Base-by-base conservation (phyloP, 257 asterid genomes). In the Nicotiana benthamiana region DNA sequence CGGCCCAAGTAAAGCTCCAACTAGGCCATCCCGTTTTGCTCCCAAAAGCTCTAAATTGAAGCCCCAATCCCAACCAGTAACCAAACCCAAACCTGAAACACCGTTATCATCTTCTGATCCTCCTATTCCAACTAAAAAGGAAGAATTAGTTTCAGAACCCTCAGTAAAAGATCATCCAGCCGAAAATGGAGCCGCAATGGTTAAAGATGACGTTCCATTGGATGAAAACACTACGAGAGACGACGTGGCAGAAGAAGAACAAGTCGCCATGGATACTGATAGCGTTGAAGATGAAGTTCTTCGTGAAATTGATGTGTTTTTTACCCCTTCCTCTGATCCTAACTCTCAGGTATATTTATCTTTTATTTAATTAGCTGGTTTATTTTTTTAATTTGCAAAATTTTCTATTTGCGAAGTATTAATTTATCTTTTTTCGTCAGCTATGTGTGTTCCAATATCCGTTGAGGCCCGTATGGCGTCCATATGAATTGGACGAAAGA, bases 401-500 rank as follows among this genome's bases (percentile, higher is more conserved):
- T 30, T 60, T 79, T 3, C 4, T 13, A 17, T 20, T 28, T 4
- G 46, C 17, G 51, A 32, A 54, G 60, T 52, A 7, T 48, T 46
- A 46, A 3, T 48, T 62, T 40, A 4, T 56, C 46, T 60, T 66
- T 51, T 43, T 43, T 46, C 8, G 81, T 16, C 88, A 93, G 98
- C 75, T 95, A 67, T 91, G 89, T 81, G 89, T 90, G 82, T 75
- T 92, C 82, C 99, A 95, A 82, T 95, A 85, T 84, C 97, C 97
- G 4, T 83, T 91, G n/a, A 90, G 98, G 84, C 94, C 93, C 2
- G 3, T 62, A 81, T 95, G 98, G 98, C 87, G 99, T 57, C 98
- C 99, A 0, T 95, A 95, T 86, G 99, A 88, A 27, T 75, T 93
- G 86, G 96, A 91, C 0, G 96, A 88, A 4, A 85, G 87, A 80